These are phyloP conservation scores for Diaporthe humulicola DNA, from an alignment of 2,329 filamentous ascomycete species.

Conservation along the genomic window DNA sequence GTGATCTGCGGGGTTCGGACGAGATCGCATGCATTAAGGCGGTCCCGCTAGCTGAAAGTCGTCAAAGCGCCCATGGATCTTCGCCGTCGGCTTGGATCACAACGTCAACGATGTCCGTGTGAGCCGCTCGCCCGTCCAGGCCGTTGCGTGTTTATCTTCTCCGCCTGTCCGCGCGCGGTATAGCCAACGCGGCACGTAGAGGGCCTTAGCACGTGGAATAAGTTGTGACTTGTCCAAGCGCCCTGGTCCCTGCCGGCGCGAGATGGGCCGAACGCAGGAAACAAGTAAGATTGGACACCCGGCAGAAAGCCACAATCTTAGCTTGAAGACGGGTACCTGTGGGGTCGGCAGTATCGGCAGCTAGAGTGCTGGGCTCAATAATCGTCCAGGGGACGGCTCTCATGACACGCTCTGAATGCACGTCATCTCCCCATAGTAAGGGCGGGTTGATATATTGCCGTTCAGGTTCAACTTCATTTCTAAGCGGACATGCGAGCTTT, in stretches of 20 bases:
- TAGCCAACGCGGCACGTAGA: not conserved
- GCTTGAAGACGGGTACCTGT: not conserved
- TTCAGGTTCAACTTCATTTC: not conserved
- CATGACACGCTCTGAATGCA: not conserved
- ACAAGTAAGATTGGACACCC: not conserved
- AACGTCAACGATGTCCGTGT: constrained; percentile 17
- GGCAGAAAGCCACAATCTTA: not conserved
- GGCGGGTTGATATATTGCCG: not conserved
- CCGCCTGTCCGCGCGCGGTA: not conserved
- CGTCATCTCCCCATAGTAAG: not conserved
- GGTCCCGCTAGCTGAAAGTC: not conserved
- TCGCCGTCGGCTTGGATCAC: not conserved
- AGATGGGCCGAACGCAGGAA: constrained; percentile 15
- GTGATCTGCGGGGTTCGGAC: constrained; percentile 20
- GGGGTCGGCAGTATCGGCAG: constrained; percentile 8
- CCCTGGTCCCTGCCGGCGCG: constrained; percentile 11
- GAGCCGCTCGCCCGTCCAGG: not conserved
- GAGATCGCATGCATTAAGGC: constrained; percentile 22
- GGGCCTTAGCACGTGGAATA: not conserved
- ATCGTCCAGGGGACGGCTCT: not conserved
- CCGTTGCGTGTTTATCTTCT: not conserved
- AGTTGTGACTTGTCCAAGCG: not conserved
- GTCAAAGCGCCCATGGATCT: constrained; percentile 1
- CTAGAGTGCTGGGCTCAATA: not conserved
- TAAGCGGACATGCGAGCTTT: no score